Evolutionary conservation across 192 early-diverging fungal genomes (phyloP), one percentile per base, ranked within the genome.

Genomic region (Entophlyctis luteolus): DNA sequence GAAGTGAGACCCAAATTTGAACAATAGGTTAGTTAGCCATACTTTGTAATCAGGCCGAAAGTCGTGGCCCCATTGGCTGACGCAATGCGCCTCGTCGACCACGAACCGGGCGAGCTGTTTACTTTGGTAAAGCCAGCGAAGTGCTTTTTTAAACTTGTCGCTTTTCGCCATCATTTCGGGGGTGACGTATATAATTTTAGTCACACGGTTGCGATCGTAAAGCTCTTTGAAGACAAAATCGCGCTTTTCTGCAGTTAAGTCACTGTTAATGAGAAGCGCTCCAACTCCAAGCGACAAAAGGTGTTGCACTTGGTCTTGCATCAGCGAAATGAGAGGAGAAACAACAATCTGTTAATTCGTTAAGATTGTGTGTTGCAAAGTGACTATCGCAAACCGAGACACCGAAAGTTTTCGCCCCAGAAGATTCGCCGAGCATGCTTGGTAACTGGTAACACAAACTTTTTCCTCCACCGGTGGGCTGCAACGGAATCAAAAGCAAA

Each of bases 31-130:
- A 12, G 27, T 60, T 2, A 22, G 6, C 29, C 18, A 1, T 45
- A 72, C 82, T 71, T 89, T 94, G 67, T 94, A 96, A 67, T 94
- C 92, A 0, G 90, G 88, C 34, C 96, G 87, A 77, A 99, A 99
- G 72, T 99, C 95, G 63, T 98, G 96, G 14, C 96, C 96, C 96
- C 93, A 95, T 54, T 96, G 92, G 49, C 89, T 91, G 18, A 96
- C 77, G 71, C 96, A 99, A 68, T 99, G 96, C 1, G 94, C 94
- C 77, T 99, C 96, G 63, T 99, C 96, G 39, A 99, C 83, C 0
- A 96, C 95, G 78, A 99, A 92, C 28, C 93, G 79, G 0, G 95
- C 90, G 14, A 96, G 70, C 27, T 79, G 70, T 20, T 80, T 73
- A n/a, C 86, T 79, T 1, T 49, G 31, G 52, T 94, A 68, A 14